These are phyloP conservation scores for Chrysanthemum makinoi DNA, from an alignment of 129 eudicot species.

Conservation along the genomic window DNA sequence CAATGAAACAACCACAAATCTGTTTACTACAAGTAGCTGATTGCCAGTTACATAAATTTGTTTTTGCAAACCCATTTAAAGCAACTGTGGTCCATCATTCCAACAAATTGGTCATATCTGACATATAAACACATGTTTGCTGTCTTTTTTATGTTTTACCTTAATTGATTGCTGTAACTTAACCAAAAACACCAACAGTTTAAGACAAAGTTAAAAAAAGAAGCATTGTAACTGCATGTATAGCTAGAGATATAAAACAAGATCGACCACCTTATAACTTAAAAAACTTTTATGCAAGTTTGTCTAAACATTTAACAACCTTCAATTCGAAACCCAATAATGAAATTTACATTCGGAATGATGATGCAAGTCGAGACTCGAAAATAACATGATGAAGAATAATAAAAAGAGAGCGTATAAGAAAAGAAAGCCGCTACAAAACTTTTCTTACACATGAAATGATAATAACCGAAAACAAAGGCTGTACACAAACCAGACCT, in stretches of 20 bases:
- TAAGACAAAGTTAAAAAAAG: no score
- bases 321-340: constrained; percentile 18
- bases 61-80: no score
- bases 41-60: no score
- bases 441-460: constrained; percentile 79
- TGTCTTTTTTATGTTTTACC: no score
- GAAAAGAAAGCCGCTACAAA: constrained; percentile 64
- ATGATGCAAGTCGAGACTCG: constrained; percentile 3
- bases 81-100: no score
- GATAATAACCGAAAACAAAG: constrained; percentile 38
- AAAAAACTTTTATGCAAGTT: constrained; percentile 25
- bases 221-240: no score
- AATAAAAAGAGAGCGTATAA: constrained; percentile 22
- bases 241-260: background rate
- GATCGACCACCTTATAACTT: constrained; percentile 15
- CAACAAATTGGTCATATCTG: no score
- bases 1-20: no score
- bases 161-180: no score
- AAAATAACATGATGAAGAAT: constrained; percentile 29
- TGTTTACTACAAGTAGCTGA: no score
- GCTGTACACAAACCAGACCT: constrained; percentile 73
- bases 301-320: constrained; percentile 25
- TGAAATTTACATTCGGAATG: constrained; percentile 34
- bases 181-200: no score
- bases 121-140: no score